Evolutionary conservation across 768 basidiomycete species (phyloP).

Genomic region (Strobilomyces confusus): DNA sequence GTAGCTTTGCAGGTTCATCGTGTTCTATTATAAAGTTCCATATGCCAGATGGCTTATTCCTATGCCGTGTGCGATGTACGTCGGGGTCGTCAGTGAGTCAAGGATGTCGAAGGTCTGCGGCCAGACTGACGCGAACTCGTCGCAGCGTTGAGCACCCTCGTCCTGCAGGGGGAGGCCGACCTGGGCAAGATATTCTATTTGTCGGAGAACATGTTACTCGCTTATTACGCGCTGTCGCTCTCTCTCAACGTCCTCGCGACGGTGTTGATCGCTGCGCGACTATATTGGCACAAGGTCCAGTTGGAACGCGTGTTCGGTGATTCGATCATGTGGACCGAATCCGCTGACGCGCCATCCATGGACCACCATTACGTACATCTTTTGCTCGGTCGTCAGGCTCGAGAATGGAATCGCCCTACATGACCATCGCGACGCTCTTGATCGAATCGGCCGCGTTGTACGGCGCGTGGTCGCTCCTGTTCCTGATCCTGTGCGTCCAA

Average conservation of each 20-base stretch:
- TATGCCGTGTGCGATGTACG: constrained; percentile 23
- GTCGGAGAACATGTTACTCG: constrained; percentile 19
- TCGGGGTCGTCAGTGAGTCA: constrained; percentile 21
- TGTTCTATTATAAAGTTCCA: constrained; percentile 18
- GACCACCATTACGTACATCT: too few relatives aligned
- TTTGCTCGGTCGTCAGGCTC: constrained; percentile 17
- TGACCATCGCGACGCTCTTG: constrained; percentile 19
- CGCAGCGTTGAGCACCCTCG: constrained; percentile 19
- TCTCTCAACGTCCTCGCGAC: constrained; percentile 24
- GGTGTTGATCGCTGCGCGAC: constrained; percentile 18
- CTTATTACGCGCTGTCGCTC: constrained; percentile 24
- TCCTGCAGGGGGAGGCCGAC: constrained; percentile 17
- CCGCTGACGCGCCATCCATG: neutral
- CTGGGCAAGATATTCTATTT: constrained; percentile 19
- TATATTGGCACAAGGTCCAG: constrained; percentile 24
- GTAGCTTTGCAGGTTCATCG: constrained; percentile 24
- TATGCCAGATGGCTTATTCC: constrained; percentile 26
- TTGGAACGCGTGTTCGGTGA: constrained; percentile 24
- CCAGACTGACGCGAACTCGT: neutral
- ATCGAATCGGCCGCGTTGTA: constrained; percentile 26
- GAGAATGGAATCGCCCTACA: constrained; percentile 17
- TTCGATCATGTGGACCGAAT: neutral
- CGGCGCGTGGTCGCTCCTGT: constrained; percentile 22
- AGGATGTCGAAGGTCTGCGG: neutral
- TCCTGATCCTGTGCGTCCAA: constrained; percentile 17